Base-by-base conservation (phyloP, 495 filamentous ascomycete genomes). In the Penicillium canariense region DNA sequence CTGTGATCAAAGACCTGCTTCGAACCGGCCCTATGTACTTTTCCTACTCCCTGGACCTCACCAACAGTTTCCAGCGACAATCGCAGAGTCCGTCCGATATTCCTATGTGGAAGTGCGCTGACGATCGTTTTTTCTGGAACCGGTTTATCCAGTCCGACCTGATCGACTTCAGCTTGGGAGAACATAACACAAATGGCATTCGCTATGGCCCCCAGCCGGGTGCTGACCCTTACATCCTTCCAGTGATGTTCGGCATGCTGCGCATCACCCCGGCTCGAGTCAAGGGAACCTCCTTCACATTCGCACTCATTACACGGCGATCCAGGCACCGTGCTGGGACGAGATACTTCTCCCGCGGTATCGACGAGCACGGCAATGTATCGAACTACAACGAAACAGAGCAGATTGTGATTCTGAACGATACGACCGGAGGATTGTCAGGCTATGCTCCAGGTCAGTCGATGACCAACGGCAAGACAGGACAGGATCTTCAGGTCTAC, bases 111-210 rank as follows among this genome's bases (percentile, higher is more conserved):
- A 84, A 88, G 71, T 77, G 91, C 54, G 89, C 95, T 48, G 94
- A 98, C 71, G 92, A 98, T 61, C 86, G 94, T 48, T 97, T 98
- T 77, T 98, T 96, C 78, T 98, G 93, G 93, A 98, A 98, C 68
- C 84, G 85, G 48, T 95, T 96, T 64, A 76, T 97, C 43, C 89
- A 92, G 68, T 86, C 87, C 3, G 93, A 97, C 58, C 71, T 98
- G 42, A 97, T 98, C 56, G 82, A 96, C 69, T 89, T 96, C 64
- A 84, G 90, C 39, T 77, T 69, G 30, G 78, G 78, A 17, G 69
- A 62, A 36, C 59, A 69, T 44, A 70, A 75, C 54, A 68, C 64
- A 9, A 71, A 67, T 42, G 70, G 70, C 17, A 65, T 76, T 28
- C 82, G 84, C 44, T 80, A 83, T 31, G 84, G 84, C 3, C 81